These are phyloP conservation scores for Ilex paraguariensis DNA, from an alignment of 305 asterid genomes.

Conservation along the genomic window DNA sequence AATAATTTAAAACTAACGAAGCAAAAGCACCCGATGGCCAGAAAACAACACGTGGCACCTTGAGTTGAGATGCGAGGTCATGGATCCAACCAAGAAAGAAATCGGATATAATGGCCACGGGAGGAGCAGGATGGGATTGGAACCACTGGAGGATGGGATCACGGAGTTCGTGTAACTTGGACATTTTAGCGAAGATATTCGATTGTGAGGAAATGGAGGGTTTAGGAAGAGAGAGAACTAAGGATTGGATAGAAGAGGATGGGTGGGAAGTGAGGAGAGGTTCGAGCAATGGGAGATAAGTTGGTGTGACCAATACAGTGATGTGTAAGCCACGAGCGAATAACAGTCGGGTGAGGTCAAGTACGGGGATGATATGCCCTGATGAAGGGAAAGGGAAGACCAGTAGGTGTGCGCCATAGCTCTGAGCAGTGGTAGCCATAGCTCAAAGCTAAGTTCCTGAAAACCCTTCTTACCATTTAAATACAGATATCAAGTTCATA, in stretches of 20 bases:
- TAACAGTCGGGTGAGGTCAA: constrained; percentile 22
- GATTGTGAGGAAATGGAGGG: background rate
- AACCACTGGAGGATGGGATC: constrained; percentile 24
- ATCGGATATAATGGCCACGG: constrained; percentile 21
- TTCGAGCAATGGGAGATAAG: constrained; percentile 14
- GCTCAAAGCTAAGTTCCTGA: too few species aligned
- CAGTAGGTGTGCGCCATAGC: constrained; percentile 11
- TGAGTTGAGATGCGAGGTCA: constrained; percentile 11
- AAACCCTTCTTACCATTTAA: too few species aligned
- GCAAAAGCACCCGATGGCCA: constrained; percentile 19
- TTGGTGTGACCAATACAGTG: constrained; percentile 26
- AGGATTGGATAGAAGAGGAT: constrained; percentile 10
- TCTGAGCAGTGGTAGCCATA: too few species aligned
- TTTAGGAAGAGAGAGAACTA: constrained; percentile 17
- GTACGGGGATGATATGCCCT: constrained; percentile 28
- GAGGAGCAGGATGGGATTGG: constrained; percentile 19
- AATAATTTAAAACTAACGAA: background rate
- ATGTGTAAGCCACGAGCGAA: constrained; percentile 13
- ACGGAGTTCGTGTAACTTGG: constrained; percentile 10
- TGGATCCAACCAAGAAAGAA: constrained; percentile 32
- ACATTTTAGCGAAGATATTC: background rate
- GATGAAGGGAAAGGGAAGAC: constrained; percentile 25
- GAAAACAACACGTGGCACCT: constrained; percentile 21
- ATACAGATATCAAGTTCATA: too few species aligned
- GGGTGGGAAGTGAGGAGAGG: constrained; percentile 17